These are phyloP conservation scores for Myriosclerotinia curreyana DNA, from an alignment of 2,329 filamentous ascomycete genomes.

Conservation along the genomic window DNA sequence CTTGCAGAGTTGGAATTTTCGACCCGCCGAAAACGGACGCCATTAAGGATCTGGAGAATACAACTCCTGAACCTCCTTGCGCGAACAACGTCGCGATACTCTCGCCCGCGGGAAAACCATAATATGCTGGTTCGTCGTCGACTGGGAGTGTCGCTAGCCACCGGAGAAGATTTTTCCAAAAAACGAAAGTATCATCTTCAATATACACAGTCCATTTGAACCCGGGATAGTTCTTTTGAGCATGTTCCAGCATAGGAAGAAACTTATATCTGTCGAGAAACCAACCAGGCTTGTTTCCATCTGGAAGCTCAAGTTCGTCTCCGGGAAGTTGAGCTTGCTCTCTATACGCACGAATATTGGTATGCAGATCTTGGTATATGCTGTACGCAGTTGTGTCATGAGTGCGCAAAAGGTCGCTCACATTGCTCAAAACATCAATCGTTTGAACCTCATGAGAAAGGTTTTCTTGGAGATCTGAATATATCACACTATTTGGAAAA, in stretches of 20 bases:
- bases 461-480: constrained; percentile 12
- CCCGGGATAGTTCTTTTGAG: constrained; percentile 5
- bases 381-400: constrained; percentile 15
- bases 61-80: constrained; percentile 24
- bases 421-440: constrained; percentile 21
- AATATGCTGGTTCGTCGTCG: constrained; percentile 21
- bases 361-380: constrained; percentile 14
- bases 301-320: constrained; percentile 17
- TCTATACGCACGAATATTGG: constrained; percentile 13
- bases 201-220: constrained; percentile 27
- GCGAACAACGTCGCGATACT: constrained; percentile 22
- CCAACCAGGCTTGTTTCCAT: constrained; percentile 19
- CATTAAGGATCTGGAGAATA: constrained; percentile 24
- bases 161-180: constrained; percentile 16
- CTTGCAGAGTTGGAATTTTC: constrained; percentile 5
- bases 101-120: constrained; percentile 17
- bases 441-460: not conserved
- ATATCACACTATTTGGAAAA: not conserved
- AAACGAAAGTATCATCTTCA: constrained; percentile 25
- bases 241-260: constrained; percentile 24
- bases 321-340: constrained; percentile 22
- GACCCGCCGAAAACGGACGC: constrained; percentile 15
- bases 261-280: constrained; percentile 25
- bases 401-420: constrained; percentile 11
- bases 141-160: constrained; percentile 15